Evolutionary conservation across 1,284 basidiomycete species (phyloP).

Genomic region (Singerocomus inundabilis): DNA sequence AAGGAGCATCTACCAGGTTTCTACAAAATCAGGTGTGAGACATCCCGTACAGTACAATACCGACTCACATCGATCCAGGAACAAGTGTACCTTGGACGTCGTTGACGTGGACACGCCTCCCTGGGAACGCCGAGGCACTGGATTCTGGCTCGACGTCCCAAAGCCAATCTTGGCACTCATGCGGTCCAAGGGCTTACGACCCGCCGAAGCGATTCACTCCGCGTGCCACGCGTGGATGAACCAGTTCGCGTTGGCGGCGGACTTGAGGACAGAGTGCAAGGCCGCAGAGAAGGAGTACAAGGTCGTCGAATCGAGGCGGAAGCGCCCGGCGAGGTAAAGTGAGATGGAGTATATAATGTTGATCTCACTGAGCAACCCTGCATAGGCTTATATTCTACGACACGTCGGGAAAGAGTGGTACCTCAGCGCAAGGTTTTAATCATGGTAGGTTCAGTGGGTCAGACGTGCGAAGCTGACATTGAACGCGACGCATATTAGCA

Average conservation of each 20-base stretch:
- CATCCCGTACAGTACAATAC: too few relatives aligned
- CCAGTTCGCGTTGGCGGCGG: conserved; percentile 67
- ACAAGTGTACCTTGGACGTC: conserved; percentile 69
- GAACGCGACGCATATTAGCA: not conserved
- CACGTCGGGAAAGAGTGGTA: conserved; percentile 64
- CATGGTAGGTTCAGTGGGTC: conserved; percentile 48
- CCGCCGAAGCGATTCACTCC: conserved; percentile 80
- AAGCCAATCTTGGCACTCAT: conserved; percentile 52
- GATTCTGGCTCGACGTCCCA: conserved; percentile 87
- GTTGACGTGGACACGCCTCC: conserved; percentile 81
- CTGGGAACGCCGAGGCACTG: conserved; percentile 74
- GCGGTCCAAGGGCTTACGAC: conserved; percentile 55
- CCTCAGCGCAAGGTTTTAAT: conserved; percentile 82
- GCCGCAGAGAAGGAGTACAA: conserved; percentile 76
- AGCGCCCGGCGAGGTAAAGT: conserved; percentile 81
- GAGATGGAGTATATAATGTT: not conserved
- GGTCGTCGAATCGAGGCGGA: conserved; percentile 54
- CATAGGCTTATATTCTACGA: conserved; percentile 86
- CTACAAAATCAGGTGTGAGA: conserved; percentile 57
- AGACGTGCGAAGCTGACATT: not conserved
- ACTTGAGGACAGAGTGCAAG: conserved; percentile 88
- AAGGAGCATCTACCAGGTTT: conserved; percentile 40
- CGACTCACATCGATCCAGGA: conserved; percentile 39
- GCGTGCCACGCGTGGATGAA: conserved; percentile 85
- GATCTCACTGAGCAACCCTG: not conserved